Evolutionary conservation across 257 asterid genomes (phyloP).

Genomic region (Solanum clarkiae): DNA sequence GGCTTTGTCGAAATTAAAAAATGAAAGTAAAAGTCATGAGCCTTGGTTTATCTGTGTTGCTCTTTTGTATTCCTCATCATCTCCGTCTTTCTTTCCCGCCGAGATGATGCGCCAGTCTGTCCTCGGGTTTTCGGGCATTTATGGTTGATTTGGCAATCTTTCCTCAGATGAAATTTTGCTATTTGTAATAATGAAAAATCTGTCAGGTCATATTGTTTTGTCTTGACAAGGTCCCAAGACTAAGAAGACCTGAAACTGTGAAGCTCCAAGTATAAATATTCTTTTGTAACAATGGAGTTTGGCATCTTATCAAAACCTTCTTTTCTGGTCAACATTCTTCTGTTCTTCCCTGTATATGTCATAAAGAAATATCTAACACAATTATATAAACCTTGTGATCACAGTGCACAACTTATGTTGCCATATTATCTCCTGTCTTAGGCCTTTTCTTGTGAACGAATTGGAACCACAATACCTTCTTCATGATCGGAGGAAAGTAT

Average conservation of each 20-base stretch:
- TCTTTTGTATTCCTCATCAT: not conserved
- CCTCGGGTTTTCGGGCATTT: not conserved
- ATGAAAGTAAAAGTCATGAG: not conserved
- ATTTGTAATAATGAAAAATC: not conserved
- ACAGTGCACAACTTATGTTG: not conserved
- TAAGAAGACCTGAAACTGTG: not conserved
- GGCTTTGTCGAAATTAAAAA: not conserved
- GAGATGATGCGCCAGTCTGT: not conserved
- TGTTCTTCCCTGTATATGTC: not conserved
- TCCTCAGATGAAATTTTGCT: not conserved
- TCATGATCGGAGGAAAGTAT: conserved; percentile 84
- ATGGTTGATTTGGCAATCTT: not conserved
- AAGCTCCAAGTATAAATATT: not conserved
- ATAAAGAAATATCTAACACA: not conserved
- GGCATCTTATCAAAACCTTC: not conserved
- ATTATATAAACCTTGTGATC: not conserved
- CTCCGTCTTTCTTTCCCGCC: not conserved
- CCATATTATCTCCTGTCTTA: conserved; percentile 14
- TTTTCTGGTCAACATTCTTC: not conserved
- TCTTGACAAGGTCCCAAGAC: not conserved
- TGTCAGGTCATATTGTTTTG: not conserved
- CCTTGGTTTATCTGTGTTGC: not conserved
- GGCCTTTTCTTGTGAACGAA: conserved; percentile 89
- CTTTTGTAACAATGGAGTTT: not conserved
- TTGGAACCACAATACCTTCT: conserved; percentile 89